These are phyloP conservation scores for Clavulina sp. DNA, from an alignment of 768 basidiomycete genomes.

Conservation along the genomic window DNA sequence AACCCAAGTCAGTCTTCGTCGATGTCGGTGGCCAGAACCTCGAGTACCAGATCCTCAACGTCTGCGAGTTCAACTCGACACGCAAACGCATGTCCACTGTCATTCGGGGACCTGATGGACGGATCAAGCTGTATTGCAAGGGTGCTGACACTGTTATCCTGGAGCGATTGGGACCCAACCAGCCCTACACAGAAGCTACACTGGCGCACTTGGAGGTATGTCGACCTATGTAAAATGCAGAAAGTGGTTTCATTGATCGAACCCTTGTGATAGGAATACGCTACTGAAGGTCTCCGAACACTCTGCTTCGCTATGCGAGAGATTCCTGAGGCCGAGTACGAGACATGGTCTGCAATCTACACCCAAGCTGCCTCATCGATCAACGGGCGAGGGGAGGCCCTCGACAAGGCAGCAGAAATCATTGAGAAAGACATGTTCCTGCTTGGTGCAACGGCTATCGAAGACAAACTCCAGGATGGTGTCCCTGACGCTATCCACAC, in stretches of 20 bases:
- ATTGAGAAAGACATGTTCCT: constrained; percentile 90
- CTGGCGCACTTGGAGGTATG: constrained; percentile 75
- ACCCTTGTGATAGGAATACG: constrained; percentile 50
- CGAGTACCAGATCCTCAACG: constrained; percentile 85
- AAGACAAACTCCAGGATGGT: constrained; percentile 96
- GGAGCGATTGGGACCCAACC: constrained; percentile 59
- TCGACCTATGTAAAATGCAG: constrained; percentile 1
- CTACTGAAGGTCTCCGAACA: constrained; percentile 90
- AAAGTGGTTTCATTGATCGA: no score
- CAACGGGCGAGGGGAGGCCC: constrained; percentile 84
- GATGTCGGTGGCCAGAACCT: constrained; percentile 50
- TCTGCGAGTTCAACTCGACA: constrained; percentile 98
- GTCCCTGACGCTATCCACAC: constrained; percentile 98
- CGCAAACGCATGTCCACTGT: constrained; percentile 97
- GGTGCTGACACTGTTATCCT: constrained; percentile 97
- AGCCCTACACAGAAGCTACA: constrained; percentile 73
- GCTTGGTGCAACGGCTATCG: constrained; percentile 93
- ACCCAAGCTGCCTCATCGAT: constrained; percentile 88
- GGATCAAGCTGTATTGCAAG: constrained; percentile 89
- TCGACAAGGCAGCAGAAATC: constrained; percentile 86
- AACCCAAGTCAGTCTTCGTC: constrained; percentile 90
- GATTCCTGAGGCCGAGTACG: constrained; percentile 78
- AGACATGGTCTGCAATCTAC: constrained; percentile 75
- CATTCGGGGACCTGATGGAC: constrained; percentile 70
- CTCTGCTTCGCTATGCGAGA: constrained; percentile 94